Percentiles rank a stretch among this genome's conserved stretches.
phyloP scores from a whole-genome alignment of 208 protist genomes.

The Crithidia brevicula region DNA sequence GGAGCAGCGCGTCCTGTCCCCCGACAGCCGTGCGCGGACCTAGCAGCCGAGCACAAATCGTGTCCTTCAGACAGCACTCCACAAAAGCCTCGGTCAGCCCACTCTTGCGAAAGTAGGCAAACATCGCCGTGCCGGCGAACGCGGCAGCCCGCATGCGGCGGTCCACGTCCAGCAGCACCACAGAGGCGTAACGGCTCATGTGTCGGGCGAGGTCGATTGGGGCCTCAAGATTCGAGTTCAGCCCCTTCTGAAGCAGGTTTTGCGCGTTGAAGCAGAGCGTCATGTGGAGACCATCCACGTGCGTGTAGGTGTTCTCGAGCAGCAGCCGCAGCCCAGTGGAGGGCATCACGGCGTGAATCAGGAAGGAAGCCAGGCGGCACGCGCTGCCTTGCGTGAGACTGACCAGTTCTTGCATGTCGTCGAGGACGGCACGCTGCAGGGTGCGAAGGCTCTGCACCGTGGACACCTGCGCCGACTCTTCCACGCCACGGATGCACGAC shows the following conservation, averaged over 20 bases:
- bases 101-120: conserved; percentile 74
- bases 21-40: conserved; percentile 49
- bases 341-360: conserved; percentile 74
- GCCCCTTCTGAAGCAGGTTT: conserved; percentile 44
- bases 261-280: conserved; percentile 71
- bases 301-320: conserved; percentile 57
- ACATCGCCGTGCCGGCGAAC: conserved; percentile 59
- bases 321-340: conserved; percentile 73
- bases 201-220: conserved; percentile 62
- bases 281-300: conserved; percentile 81
- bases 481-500: conserved; percentile 43
- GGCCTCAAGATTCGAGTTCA: conserved; percentile 50
- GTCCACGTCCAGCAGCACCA: conserved; percentile 60
- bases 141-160: conserved; percentile 28
- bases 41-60: conserved; percentile 59
- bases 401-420: conserved; percentile 77
- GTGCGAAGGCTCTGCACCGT: conserved; percentile 62
- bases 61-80: conserved; percentile 69
- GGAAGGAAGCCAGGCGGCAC: conserved; percentile 65
- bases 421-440: conserved; percentile 63
- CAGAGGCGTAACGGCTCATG: conserved; percentile 59
- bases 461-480: conserved; percentile 39
- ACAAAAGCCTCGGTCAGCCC: conserved; percentile 62
- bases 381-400: conserved; percentile 55
- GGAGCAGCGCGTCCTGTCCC: conserved; percentile 40